These are phyloP conservation scores for Leccinum fibrillosum DNA, from an alignment of 768 basidiomycete species.

Conservation along the genomic window DNA sequence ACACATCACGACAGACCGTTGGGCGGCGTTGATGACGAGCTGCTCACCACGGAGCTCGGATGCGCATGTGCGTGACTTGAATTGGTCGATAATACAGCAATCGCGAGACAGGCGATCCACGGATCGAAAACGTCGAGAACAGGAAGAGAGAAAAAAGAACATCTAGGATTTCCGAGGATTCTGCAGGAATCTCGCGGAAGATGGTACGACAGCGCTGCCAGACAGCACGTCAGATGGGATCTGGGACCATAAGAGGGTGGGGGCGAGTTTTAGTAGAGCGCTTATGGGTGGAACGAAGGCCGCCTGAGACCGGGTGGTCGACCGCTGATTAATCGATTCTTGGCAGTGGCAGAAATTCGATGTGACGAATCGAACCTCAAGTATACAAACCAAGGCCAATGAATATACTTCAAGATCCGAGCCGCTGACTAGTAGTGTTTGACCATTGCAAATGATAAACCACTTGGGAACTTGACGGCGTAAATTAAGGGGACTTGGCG, in stretches of 20 bases:
- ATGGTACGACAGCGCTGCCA: slow-evolving; percentile 46
- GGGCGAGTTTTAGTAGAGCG: neutral
- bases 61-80: slow-evolving; percentile 38
- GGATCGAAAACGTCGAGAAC: slow-evolving; percentile 49
- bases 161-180: slow-evolving; percentile 47
- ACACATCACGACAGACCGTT: neutral
- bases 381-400: neutral
- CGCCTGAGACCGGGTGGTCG: neutral
- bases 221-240: slow-evolving; percentile 17
- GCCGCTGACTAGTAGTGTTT: slow-evolving; percentile 1
- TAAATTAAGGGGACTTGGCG: neutral
- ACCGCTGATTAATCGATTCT: neutral
- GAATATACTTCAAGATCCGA: neutral
- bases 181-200: slow-evolving; percentile 49
- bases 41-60: slow-evolving; percentile 33
- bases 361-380: neutral
- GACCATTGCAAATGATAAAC: neutral
- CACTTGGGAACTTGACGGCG: neutral
- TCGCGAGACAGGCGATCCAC: slow-evolving; percentile 51
- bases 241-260: neutral
- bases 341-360: neutral
- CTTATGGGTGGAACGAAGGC: slow-evolving; percentile 11
- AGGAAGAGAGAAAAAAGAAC: slow-evolving; percentile 31
- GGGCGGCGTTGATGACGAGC: neutral
- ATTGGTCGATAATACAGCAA: slow-evolving; percentile 49